Evolutionary conservation across 2,329 filamentous ascomycete species (phyloP).

Genomic region (Stachybotrys elegans): DNA sequence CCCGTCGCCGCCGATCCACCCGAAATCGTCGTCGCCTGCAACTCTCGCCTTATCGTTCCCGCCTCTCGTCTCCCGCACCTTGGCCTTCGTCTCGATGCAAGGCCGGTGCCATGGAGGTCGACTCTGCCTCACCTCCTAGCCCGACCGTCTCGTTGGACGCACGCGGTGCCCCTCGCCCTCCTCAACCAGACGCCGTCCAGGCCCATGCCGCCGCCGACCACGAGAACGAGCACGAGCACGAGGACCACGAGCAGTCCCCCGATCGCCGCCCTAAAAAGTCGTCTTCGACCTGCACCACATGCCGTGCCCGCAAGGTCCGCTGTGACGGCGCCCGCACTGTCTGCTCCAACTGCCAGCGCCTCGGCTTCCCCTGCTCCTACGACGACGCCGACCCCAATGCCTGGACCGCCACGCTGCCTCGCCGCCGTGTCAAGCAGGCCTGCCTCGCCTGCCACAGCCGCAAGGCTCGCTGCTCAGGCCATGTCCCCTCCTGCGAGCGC

Average conservation of each 20-base stretch:
- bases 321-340: slow-evolving; percentile 49
- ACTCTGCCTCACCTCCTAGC: neutral
- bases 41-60: neutral
- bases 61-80: neutral
- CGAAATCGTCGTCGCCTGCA: too few species aligned
- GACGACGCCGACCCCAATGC: slow-evolving; percentile 39
- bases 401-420: slow-evolving; percentile 40
- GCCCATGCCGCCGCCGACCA: slow-evolving; percentile 3
- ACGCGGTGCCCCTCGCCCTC: too few species aligned
- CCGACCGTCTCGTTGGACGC: neutral
- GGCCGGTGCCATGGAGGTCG: slow-evolving; percentile 2
- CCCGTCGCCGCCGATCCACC: too few species aligned
- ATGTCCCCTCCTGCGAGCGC: slow-evolving; percentile 48
- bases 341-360: slow-evolving; percentile 54
- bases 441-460: slow-evolving; percentile 54
- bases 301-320: slow-evolving; percentile 52
- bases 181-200: too few species aligned
- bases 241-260: slow-evolving; percentile 22
- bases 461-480: slow-evolving; percentile 55
- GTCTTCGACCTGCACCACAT: slow-evolving; percentile 47
- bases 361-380: slow-evolving; percentile 54
- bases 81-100: neutral
- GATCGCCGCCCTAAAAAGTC: slow-evolving; percentile 34
- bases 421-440: slow-evolving; percentile 50
- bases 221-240: slow-evolving; percentile 12